Percentiles rank a stretch among this genome's conserved stretches.
phyloP scores from a whole-genome alignment of 164 flowering plant species.

The Cinnamomum chago region DNA sequence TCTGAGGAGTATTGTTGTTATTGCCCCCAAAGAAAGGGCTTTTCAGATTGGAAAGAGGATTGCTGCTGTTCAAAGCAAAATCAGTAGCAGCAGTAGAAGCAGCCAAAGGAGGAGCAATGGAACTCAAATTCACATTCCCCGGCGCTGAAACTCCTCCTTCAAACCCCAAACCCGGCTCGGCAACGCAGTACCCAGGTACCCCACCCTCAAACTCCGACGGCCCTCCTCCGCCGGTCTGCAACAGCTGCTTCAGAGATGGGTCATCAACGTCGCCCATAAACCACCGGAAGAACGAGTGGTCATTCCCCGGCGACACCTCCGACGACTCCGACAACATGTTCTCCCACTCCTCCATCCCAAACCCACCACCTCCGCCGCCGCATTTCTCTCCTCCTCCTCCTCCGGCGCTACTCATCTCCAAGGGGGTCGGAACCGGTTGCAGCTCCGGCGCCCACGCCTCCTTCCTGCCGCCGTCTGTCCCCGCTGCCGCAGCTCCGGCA shows the following conservation, averaged over 20 bases:
- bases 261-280: constrained; percentile 69
- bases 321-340: constrained; percentile 40
- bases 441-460: constrained; percentile 31
- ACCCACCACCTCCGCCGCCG: constrained; percentile 16
- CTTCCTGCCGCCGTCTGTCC: constrained; percentile 1
- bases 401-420: constrained; percentile 7
- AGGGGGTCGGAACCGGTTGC: constrained; percentile 20
- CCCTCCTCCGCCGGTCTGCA: constrained; percentile 30
- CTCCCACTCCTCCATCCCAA: constrained; percentile 77
- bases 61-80: constrained; percentile 18
- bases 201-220: constrained; percentile 36
- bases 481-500: not conserved
- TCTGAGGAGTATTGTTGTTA: constrained; percentile 8
- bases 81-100: constrained; percentile 11
- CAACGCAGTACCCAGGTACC: constrained; percentile 21
- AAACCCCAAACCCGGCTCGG: constrained; percentile 35
- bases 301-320: constrained; percentile 47
- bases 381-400: constrained; percentile 34
- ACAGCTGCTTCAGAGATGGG: constrained; percentile 47
- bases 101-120: constrained; percentile 5
- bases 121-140: constrained; percentile 8
- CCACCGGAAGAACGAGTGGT: constrained; percentile 58
- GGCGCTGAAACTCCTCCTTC: constrained; percentile 11
- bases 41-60: constrained; percentile 13
- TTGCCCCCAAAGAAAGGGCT: constrained; percentile 3